Percentiles rank a stretch among this genome's conserved stretches.
These are phyloP conservation scores for Vigna hirtella DNA, from an alignment of 306 rosid genomes.

Conservation along the genomic window DNA sequence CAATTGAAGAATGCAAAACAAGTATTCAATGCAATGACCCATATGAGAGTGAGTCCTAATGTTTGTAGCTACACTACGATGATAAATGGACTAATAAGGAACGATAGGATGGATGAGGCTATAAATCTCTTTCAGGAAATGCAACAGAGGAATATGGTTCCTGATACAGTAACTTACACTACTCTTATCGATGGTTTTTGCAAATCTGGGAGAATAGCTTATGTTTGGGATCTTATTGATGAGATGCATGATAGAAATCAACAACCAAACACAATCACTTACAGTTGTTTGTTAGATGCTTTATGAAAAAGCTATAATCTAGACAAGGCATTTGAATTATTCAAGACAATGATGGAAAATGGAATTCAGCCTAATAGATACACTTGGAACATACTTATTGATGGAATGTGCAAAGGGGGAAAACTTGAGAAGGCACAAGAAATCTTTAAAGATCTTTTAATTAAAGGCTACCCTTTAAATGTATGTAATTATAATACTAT, in stretches of 20 bases:
- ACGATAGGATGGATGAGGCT: neutral
- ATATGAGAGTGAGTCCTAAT: too few species aligned
- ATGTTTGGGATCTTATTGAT: neutral
- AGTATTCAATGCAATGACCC: too few species aligned
- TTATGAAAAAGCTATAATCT: neutral
- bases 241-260: neutral
- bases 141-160: neutral
- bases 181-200: neutral
- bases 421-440: neutral
- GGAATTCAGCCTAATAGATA: neutral
- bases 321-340: constrained; percentile 19
- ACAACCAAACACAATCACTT: neutral
- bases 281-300: neutral
- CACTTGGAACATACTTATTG: neutral
- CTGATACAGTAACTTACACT: neutral
- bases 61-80: too few species aligned
- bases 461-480: neutral
- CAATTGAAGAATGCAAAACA: too few species aligned
- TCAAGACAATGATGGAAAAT: neutral
- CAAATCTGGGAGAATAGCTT: neutral
- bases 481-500: neutral
- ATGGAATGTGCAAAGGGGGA: constrained; percentile 10
- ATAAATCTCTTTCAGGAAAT: neutral
- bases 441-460: neutral
- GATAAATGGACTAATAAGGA: too few species aligned